Evolutionary conservation across 805 yeast genomes (phyloP).

Genomic region (Candida mattraensis): DNA sequence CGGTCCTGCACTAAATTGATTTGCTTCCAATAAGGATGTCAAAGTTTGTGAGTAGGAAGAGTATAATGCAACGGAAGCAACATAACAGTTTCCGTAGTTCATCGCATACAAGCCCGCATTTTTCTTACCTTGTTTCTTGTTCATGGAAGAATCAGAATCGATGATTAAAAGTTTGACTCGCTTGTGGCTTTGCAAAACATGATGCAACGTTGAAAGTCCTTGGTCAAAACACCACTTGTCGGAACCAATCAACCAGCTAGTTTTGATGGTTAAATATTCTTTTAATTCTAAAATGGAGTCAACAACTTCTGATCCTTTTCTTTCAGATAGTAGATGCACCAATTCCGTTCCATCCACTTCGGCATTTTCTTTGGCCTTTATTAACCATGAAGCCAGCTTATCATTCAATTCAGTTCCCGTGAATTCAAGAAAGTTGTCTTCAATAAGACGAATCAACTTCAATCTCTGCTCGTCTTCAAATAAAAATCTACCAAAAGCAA

Average conservation of each 20-base stretch:
- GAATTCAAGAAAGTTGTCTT: constrained; percentile 45
- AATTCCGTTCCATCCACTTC: constrained; percentile 29
- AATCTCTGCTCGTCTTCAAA: constrained; percentile 52
- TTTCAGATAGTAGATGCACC: constrained; percentile 37
- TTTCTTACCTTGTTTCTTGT: constrained; percentile 65
- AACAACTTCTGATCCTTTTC: constrained; percentile 37
- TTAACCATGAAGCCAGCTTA: constrained; percentile 68
- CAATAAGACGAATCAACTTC: constrained; percentile 44
- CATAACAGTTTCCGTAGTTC: constrained; percentile 87
- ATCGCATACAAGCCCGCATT: constrained; percentile 93
- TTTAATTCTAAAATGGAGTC: constrained; percentile 43
- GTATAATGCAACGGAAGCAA: constrained; percentile 92
- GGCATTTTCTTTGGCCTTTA: constrained; percentile 43
- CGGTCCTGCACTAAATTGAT: constrained; percentile 76
- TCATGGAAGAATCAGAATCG: constrained; percentile 74
- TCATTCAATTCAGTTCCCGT: constrained; percentile 51
- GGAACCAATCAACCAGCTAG: constrained; percentile 87
- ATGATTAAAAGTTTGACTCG: constrained; percentile 83
- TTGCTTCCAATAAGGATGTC: constrained; percentile 89
- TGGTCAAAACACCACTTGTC: constrained; percentile 95
- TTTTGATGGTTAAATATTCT: constrained; percentile 45
- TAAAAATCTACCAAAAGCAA: constrained; percentile 77
- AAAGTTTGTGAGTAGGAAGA: constrained; percentile 91
- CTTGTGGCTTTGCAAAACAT: constrained; percentile 63
- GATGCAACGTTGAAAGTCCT: constrained; percentile 90